Conservation (phyloP, 257 asterid species). For the Solanum ossicruentum region DNA sequence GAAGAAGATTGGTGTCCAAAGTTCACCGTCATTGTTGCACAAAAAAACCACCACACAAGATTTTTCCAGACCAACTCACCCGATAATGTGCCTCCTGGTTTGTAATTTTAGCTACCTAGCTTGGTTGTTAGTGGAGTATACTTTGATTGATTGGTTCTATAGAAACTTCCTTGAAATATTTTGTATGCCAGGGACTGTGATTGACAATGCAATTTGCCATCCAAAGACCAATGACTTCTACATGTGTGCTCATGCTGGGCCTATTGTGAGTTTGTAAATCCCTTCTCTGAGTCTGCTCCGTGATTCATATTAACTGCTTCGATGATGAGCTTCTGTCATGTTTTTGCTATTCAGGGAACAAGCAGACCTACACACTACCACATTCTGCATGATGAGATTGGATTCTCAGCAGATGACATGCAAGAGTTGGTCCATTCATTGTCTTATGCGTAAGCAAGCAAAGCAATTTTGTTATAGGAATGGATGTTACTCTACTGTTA, state of each 20-base stretch:
- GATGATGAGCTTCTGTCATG: not conserved
- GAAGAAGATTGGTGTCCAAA: conserved; percentile 50
- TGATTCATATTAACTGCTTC: not conserved
- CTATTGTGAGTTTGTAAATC: conserved; percentile 31
- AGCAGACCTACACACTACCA: conserved; percentile 76
- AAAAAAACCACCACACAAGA: conserved; percentile 65
- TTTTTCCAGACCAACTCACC: conserved; percentile 37
- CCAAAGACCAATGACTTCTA: conserved; percentile 55
- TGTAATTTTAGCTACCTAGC: not conserved
- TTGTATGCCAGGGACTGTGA: conserved; percentile 49
- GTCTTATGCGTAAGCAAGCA: conserved; percentile 66
- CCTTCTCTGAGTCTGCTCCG: not conserved
- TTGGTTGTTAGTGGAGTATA: not conserved
- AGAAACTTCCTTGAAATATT: not conserved
- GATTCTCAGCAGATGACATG: conserved; percentile 55
- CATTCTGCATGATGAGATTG: conserved; percentile 51
- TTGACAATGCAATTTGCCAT: conserved; percentile 54
- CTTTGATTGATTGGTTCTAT: not conserved
- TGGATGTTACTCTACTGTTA: not conserved
- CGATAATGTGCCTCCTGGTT: conserved; percentile 65
- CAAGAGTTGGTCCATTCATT: conserved; percentile 63
- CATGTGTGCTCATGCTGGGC: conserved; percentile 76
- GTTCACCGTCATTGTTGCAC: conserved; percentile 50
- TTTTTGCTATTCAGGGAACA: conserved; percentile 40
- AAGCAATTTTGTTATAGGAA: not conserved